Evolutionary conservation across 2,329 filamentous ascomycete genomes (phyloP).

Genomic region (Exophiala mesophila): DNA sequence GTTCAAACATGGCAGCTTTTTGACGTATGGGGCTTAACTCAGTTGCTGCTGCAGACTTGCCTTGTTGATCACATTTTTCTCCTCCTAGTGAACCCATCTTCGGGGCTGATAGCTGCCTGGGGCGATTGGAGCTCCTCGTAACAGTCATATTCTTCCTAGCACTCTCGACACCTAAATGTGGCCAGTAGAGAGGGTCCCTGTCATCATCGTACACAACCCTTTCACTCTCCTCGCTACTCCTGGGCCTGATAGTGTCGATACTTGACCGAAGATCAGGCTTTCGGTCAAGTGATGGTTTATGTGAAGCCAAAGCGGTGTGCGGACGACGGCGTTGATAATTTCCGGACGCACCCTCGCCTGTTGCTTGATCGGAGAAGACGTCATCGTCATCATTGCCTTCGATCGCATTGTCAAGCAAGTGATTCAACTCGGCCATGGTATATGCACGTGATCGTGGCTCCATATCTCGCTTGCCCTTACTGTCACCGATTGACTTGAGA

Average conservation of each 20-base stretch:
- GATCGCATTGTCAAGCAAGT: conserved; percentile 27
- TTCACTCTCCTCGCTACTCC: conserved; percentile 16
- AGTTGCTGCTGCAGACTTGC: background rate
- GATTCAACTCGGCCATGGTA: conserved; percentile 24
- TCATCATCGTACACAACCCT: conserved; percentile 11
- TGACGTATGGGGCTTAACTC: conserved; percentile 21
- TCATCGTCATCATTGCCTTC: conserved; percentile 11
- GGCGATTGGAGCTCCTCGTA: background rate
- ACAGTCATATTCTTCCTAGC: background rate
- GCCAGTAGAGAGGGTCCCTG: background rate
- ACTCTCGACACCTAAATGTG: background rate
- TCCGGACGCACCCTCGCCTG: background rate
- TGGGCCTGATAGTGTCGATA: conserved; percentile 10
- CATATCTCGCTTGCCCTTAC: conserved; percentile 4
- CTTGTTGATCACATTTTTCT: conserved; percentile 1
- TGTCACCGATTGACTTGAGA: conserved; percentile 15
- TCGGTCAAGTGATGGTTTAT: conserved; percentile 5
- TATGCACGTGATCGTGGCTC: conserved; percentile 9
- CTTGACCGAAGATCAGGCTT: conserved; percentile 6
- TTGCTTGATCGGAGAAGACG: conserved; percentile 4
- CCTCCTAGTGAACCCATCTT: background rate
- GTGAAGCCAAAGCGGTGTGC: conserved; percentile 1
- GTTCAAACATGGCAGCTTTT: conserved; percentile 23
- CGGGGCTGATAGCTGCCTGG: background rate
- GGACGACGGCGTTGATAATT: background rate